Evolutionary conservation across 192 early-diverging fungal genomes (phyloP), one percentile per base, ranked within the genome.

Genomic region (Helicostylum pulchrum): DNA sequence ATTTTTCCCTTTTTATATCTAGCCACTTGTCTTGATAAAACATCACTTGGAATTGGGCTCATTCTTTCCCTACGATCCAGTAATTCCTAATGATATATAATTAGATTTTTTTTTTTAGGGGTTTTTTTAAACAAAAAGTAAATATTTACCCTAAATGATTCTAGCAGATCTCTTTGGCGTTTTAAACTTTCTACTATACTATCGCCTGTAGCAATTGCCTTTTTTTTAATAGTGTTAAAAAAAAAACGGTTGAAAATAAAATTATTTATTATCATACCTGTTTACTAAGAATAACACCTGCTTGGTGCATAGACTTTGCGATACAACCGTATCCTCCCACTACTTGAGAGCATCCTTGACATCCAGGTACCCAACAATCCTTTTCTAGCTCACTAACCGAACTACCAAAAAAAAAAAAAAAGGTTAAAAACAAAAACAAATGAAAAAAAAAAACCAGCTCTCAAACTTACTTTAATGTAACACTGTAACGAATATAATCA

Each of bases 121-220:
- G 36, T 43, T 30, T 36, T 34, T n/a, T n/a, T n/a, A n/a, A n/a
- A n/a, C n/a, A 12, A 7, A 14, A 50, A 20, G 1, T 31, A 10
- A n/a, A 23, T 32, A 3, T 47, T 31, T 48, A 64, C 83, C 61
- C 76, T 77, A 50, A 80, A 75, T 17, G 86, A 80, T n/a, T 83
- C 76, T 36, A 90, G 69, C 2, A 88, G 60, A 57, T 89, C 87
- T 10, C 83, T 79, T 53, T 89, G 85, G 31, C 80, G 71, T 67
- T 85, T 89, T 50, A 90, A 48, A 62, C 64, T 77, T 53, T 87
- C 87, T 1, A 87, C 58, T 46, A 87, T 72, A 0, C 70, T 78
- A 46, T 79, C 74, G 17, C 74, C 74, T 61, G 73, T 77, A 15
- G 74, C 53, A 46, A 30, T 21, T 32, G 65, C 54, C 49, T 80